These are phyloP conservation scores for Pigoraptor vietnamica DNA, from an alignment of 78 protist species.

Conservation along the genomic window DNA sequence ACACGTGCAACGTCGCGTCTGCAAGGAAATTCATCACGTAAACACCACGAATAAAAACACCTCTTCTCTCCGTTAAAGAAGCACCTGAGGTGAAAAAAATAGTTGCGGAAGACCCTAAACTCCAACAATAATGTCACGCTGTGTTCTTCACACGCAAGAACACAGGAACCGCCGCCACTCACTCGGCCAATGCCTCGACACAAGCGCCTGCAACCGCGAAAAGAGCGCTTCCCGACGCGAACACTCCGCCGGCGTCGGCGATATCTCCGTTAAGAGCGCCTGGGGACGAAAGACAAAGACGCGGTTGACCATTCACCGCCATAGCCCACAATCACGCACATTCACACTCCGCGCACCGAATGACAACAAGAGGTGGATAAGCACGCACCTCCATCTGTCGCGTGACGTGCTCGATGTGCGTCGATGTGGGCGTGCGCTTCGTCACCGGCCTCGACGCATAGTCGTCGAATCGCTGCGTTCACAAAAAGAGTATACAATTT, in stretches of 20 bases:
- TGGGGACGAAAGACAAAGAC: not conserved
- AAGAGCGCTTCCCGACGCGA: not conserved
- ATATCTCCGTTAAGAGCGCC: not conserved
- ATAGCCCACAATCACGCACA: too few species aligned
- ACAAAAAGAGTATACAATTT: not conserved
- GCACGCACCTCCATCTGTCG: not conserved
- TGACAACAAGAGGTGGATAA: not conserved
- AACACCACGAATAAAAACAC: not conserved
- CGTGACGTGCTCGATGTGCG: not conserved
- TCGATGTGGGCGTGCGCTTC: not conserved
- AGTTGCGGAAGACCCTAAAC: too few species aligned
- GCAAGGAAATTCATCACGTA: not conserved
- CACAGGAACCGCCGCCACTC: not conserved
- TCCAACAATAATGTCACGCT: too few species aligned
- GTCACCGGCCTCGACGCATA: not conserved
- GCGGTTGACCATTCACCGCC: too few species aligned
- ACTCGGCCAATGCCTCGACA: not conserved
- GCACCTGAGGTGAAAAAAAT: too few species aligned
- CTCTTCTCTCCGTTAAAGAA: too few species aligned
- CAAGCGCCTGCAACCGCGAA: not conserved
- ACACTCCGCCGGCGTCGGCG: not conserved
- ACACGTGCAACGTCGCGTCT: not conserved
- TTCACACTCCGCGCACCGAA: too few species aligned
- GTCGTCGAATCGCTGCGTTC: not conserved
- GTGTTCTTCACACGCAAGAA: not conserved